Evolutionary conservation across 129 eudicot genomes (phyloP), one percentile per base, ranked within the genome.

Genomic region (Flaveria sonorensis): DNA sequence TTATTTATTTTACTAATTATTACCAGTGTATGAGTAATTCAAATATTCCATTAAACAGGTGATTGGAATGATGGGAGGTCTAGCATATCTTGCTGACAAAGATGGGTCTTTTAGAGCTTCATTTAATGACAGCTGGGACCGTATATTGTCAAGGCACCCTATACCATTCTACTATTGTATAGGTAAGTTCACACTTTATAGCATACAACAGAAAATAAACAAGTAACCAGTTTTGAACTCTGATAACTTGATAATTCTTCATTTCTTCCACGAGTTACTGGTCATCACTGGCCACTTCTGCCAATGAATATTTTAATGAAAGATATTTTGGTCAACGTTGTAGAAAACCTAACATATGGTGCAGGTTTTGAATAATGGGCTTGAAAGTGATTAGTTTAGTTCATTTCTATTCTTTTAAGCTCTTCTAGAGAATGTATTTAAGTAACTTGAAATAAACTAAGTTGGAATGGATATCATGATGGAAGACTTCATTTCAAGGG

Each of bases 121-220:
- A 55, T 92, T 89, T 64, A 88, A 87, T 79, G 97, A 87, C 67
- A 90, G 96, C 68, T 92, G 97, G 97, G 97, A 92, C 52, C 93
- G 89, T 65, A 84, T 92, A 82, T 80, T 92, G 63, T 92, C 97
- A 30, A 89, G 82, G 84, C 97, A 89, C 71, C 97, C 97, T 9
- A 80, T 92, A 84, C 97, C 96, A 64, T 92, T 92, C 84, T 92
- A 92, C 88, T 92, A 92, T 59, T 87, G 89, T 84, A 83, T 89
- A 78, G 97, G 96, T 89, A 76, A 85, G 73, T 24, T 76, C 42
- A 36, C 16, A 20, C 66, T 53, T 48, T 21, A n/a, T 52, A 19
- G 40, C 74, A 39, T 18, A 13, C 39, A 18, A 20, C 68, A 67
- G 7, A 46, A 13, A 42, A 62, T 39, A 26, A 64, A 51, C 16